Base-by-base conservation (phyloP, 208 protist genomes). In the Leishmania major region DNA sequence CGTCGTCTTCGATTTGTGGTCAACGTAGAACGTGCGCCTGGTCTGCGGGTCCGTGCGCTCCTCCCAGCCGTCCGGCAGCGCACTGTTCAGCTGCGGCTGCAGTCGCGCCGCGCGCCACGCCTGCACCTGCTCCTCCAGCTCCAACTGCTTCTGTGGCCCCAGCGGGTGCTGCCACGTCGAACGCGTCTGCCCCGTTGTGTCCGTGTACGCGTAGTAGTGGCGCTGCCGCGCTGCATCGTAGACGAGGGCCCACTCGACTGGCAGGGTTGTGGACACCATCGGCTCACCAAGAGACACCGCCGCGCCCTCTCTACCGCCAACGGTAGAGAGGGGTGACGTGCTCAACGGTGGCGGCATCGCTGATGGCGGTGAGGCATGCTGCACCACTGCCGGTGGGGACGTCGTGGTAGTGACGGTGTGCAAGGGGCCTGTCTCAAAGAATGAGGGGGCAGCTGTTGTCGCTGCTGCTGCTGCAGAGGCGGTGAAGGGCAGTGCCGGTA, bases 111-210 rank as follows among this genome's bases (percentile, higher is more conserved):
- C 45, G 45, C 77, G 86, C 77, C 75, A 85, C 71, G 55, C 62
- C 72, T 79, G 73, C 45, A 78, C 79, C 70, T 83, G 74, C 66
- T 90, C 85, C 69, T 90, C 89, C 88, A 88, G 87, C 47, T 92
- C 87, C 47, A 81, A 76, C 79, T 94, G 89, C 51, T 91, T 83
- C 43, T 82, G 85, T 1, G 51, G 37, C 35, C 93, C 93, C 22
- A 89, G 78, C 28, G 93, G 93, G 78, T 96, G 93, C 69, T 86
- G 84, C 93, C 93, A 96, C 17, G 91, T 94, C 19, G 88, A 87
- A 45, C 78, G 80, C 51, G 85, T 81, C 3, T 40, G 72, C 13
- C 88, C 83, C 7, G 77, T 78, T 8, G 82, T 82, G 66, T 91
- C 82, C n/a, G 86, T 88, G 85, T 89, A 82, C 35, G 88, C 88